Conservation (phyloP, 2,329 filamentous ascomycete genomes). For the Shiraia sp. region DNA sequence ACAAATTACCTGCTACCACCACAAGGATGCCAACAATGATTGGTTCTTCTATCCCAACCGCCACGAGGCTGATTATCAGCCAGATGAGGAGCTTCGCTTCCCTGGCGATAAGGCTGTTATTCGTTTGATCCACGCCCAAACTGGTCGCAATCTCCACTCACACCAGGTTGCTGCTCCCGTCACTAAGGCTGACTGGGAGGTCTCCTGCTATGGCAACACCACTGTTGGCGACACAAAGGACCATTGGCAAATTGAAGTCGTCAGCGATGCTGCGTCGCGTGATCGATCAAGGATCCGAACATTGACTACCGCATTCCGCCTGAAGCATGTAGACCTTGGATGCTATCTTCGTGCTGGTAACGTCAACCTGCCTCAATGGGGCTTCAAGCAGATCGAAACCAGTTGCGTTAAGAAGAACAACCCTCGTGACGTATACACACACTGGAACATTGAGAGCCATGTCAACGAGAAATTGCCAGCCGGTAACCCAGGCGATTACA, state of each 20-base stretch:
- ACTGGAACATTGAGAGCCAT: slow-evolving; percentile 98
- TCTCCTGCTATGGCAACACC: slow-evolving; percentile 93
- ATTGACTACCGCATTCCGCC: slow-evolving; percentile 87
- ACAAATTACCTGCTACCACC: slow-evolving; percentile 98
- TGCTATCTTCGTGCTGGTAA: slow-evolving; percentile 97
- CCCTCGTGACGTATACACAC: slow-evolving; percentile 89
- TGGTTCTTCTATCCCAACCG: slow-evolving; percentile 99
- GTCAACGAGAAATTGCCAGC: slow-evolving; percentile 89
- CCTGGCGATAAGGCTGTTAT: slow-evolving; percentile 77
- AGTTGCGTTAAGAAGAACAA: slow-evolving; percentile 94
- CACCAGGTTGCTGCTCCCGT: slow-evolving; percentile 87
- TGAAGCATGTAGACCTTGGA: slow-evolving; percentile 78
- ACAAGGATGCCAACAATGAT: slow-evolving; percentile 99
- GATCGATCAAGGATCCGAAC: slow-evolving; percentile 87
- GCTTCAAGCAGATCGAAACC: slow-evolving; percentile 99
- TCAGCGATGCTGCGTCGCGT: slow-evolving; percentile 83
- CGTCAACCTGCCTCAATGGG: slow-evolving; percentile 96
- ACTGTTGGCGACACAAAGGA: slow-evolving; percentile 97
- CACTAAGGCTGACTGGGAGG: slow-evolving; percentile 87
- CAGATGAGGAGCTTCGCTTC: slow-evolving; percentile 70
- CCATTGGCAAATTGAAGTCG: slow-evolving; percentile 92
- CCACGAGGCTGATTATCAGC: slow-evolving; percentile 70
- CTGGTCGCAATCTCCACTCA: slow-evolving; percentile 95
- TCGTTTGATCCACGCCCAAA: slow-evolving; percentile 91
- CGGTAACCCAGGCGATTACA: slow-evolving; percentile 88